These are phyloP conservation scores for Solanum infundibuliforme DNA, from an alignment of 257 asterid genomes.

Conservation along the genomic window DNA sequence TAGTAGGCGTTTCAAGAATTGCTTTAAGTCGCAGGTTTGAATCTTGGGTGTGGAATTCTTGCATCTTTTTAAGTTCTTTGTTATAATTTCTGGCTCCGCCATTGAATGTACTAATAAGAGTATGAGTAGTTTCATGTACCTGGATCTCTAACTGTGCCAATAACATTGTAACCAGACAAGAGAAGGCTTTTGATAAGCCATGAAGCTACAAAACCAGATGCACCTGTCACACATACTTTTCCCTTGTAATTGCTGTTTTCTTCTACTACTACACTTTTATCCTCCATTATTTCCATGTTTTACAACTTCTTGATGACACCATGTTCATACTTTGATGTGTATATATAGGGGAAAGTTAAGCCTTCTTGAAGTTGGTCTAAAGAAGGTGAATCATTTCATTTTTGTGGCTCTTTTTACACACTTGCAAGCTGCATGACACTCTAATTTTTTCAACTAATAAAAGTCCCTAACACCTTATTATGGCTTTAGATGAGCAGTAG, in stretches of 20 bases:
- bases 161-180: conserved; percentile 54
- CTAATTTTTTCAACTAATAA: not conserved
- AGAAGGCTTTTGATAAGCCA: conserved; percentile 85
- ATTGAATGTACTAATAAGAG: not conserved
- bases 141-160: conserved; percentile 86
- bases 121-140: conserved; percentile 13
- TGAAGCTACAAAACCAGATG: conserved; percentile 81
- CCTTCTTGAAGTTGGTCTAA: not conserved
- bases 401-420: conserved; percentile 5
- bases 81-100: not conserved
- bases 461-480: not conserved
- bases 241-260: conserved; percentile 27
- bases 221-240: conserved; percentile 86
- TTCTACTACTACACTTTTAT: not conserved
- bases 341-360: not conserved
- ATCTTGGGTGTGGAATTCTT: too few relatives aligned
- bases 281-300: not conserved
- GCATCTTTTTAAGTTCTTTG: not conserved
- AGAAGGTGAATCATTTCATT: conserved; percentile 29
- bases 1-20: not conserved
- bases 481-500: not conserved
- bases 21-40: not conserved
- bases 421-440: not conserved
- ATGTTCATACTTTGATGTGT: not conserved
- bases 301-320: not conserved